These are phyloP conservation scores for Alternaria sp. DNA, from an alignment of 2,329 filamentous ascomycete species.

Conservation along the genomic window DNA sequence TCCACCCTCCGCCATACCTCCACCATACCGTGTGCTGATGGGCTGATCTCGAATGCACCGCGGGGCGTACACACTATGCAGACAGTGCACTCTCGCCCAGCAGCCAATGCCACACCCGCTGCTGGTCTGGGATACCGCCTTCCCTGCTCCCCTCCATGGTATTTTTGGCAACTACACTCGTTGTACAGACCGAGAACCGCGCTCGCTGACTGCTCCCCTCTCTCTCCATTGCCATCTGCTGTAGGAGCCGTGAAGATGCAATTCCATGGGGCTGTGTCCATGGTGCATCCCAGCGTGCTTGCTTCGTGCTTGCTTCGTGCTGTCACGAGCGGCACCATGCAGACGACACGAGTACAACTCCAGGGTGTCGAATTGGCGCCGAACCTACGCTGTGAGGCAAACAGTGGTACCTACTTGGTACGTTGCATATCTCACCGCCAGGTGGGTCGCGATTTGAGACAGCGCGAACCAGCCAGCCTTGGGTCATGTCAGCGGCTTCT, in stretches of 20 bases:
- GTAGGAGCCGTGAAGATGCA: constrained; percentile 12
- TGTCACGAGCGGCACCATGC: constrained; percentile 15
- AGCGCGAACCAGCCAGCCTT: constrained; percentile 11
- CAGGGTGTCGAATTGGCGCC: constrained; percentile 9
- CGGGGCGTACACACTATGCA: constrained; percentile 25
- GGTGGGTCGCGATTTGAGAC: constrained; percentile 15
- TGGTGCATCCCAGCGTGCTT: constrained; percentile 5
- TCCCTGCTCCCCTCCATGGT: constrained; percentile 5
- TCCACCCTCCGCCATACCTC: not conserved
- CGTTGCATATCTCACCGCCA: constrained; percentile 10
- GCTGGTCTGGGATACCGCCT: constrained; percentile 7
- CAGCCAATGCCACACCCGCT: not conserved
- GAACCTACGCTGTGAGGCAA: constrained; percentile 2
- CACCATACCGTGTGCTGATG: constrained; percentile 6
- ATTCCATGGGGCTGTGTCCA: constrained; percentile 9
- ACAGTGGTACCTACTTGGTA: constrained; percentile 8
- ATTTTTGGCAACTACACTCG: constrained; percentile 10
- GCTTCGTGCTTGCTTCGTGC: constrained; percentile 10
- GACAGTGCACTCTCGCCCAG: constrained; percentile 22
- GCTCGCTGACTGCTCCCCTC: not conserved
- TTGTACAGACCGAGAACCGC: constrained; percentile 2
- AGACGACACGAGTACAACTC: constrained; percentile 11
- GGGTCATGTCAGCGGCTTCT: constrained; percentile 10
- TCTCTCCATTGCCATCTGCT: constrained; percentile 17
- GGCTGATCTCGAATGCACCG: constrained; percentile 21